Evolutionary conservation across 352 stramenopile genomes (phyloP), one percentile per base, ranked within the genome.

Genomic region (Phytophthora tubulina): DNA sequence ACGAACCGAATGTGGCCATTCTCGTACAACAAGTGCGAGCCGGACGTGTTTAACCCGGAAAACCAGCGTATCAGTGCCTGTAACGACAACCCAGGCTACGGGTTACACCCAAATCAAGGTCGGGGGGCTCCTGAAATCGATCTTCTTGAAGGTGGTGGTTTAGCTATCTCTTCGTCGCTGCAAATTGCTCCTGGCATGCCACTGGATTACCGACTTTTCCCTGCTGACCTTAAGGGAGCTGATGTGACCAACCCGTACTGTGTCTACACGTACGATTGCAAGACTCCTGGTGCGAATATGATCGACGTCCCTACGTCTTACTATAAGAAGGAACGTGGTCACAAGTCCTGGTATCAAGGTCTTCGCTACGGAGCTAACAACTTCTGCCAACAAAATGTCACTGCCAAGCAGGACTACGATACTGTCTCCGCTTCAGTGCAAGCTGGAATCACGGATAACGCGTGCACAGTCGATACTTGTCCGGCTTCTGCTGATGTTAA

Each of bases 1-100:
- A 98, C 94, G 17, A 97, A 97, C 64, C 95, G 96, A 58, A 95
- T 99, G 70, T 99, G 97, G 97, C 97, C 97, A 0, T 99, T 95
- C 83, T 98, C 88, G 48, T 99, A 98, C 71, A 78, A 98, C 66
- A 78, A 73, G 31, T 99, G 97, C 61, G 86, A 99, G 60, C 68
- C 77, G 0, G 72, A 78, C 1, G 52, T 84, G 13, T 89, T 92
- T 53, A 80, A 77, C 30, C 63, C 78, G 1, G 61, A 61, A 11
- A 92, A 92, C 65, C 87, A 95, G 51, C 80, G 84, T 9, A 95
- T 95, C 62, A 97, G 73, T 30, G 96, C 90, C 1, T 99, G 97
- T 67, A 91, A 99, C 42, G 66, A 78, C 14, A 80, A 87, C 46
- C 94, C 96, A 38, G 95, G 98, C 67, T 98, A 87, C 78, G 95